Evolutionary conservation across 1,284 basidiomycete genomes (phyloP), one percentile per base, ranked within the genome.

Genomic region (Pascua guehoae): DNA sequence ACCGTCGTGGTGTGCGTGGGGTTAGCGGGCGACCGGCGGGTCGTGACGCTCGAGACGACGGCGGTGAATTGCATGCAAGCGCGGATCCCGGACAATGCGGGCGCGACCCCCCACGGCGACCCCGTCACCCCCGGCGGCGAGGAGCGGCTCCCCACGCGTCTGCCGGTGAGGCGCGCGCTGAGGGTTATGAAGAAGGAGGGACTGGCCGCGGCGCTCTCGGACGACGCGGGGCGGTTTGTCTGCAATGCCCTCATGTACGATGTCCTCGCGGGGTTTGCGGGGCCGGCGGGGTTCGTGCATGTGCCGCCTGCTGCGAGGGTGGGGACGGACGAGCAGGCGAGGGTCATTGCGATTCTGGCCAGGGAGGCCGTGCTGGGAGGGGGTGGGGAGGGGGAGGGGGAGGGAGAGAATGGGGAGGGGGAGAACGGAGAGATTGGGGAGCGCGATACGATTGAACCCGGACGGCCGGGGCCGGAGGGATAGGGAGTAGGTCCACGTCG

Each of bases 201-300:
- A 11, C 56, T 62, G 41, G 51, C 54, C n/a, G 54, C 42, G 17
- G 49, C 47, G 38, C 41, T 54, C 48, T 53, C 51, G 11, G 9
- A 48, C 42, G 48, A 56, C 17, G 60, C 60, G 1, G 60, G 60
- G 7, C 51, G 45, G n/a, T 62, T 54, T 32, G 60, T 62, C 8
- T 62, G 60, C 56, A 62, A 62, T 49, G 12, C 51, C 38, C 51
- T 62, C 43, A 54, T 62, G 53, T 62, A 58, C 48, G 44, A 41
- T 8, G 51, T 47, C 3, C 50, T 60, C 12, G 48, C 51, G 9
- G 43, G 44, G 9, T 11, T 54, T 11, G 44, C 36, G 10, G 24
- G 45, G 14, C 41, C 48, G 39, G 51, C 44, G 9, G 60, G 60
- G 10, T 61, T 61, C 40, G 51, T 61, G 0, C 60, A 62, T 14